Base-by-base conservation (phyloP, 116 monocot species). In the Posidonia oceanica region DNA sequence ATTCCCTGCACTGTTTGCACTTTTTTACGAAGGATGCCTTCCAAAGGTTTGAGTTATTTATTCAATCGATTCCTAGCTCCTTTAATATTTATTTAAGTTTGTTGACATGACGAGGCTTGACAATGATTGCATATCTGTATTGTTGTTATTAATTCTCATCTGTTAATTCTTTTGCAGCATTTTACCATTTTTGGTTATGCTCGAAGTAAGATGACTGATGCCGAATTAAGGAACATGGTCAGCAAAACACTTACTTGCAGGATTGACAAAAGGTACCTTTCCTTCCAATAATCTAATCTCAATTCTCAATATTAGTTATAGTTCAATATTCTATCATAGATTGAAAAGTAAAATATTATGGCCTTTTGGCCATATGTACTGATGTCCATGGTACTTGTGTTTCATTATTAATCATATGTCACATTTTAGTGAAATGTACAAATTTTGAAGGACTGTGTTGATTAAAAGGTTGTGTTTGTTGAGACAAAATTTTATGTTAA, bases 101-200 rank as follows among this genome's bases (percentile, higher is more conserved):
- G 20, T 58, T 23, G 21, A 5, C 52, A 17, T 74, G 63, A 41
- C 13, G 22, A 16, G 29, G 2, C 20, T 14, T 6, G 22, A 8
- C 36, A 14, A 36, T 36, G 36, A 62, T 4, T 58, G 8, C n/a
- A 18, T 54, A 54, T 54, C n/a, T 55, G 39, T 58, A 56, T 2
- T 13, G 14, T n/a, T 15, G n/a, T 36, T 14, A 21, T 57, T 36
- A 15, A 14, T 70, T 14, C 29, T 70, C n/a, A 2, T n/a, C 55
- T 16, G 12, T 39, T 15, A 29, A 17, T 7, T 57, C 39, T 63
- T 2, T 69, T 74, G 64, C 78, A 96, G 96, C 96, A 96, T 82
- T 96, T 96, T 67, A 96, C 91, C 1, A 76, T 96, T 59, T 91
- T 87, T 78, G 96, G 96, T 23, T 96, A 91, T 83, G 87, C 96